Evolutionary conservation across 2,329 filamentous ascomycete species (phyloP).

Genomic region (Penicillium sp.): DNA sequence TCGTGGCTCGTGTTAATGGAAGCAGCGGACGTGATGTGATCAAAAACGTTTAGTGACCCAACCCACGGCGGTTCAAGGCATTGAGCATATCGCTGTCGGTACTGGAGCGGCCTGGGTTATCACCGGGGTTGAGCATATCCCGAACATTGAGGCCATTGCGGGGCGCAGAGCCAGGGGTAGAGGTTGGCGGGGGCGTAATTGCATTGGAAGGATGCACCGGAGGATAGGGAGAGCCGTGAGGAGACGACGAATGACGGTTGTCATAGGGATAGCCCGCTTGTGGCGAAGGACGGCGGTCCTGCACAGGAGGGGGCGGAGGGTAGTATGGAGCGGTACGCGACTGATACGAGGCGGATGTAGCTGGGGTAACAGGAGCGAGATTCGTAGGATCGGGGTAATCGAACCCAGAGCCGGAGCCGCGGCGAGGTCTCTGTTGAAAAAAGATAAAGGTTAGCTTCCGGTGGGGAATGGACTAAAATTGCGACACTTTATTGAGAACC

Average conservation of each 20-base stretch:
- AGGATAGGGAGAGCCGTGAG: conserved; percentile 47
- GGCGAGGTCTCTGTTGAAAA: conserved; percentile 44
- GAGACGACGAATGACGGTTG: conserved; percentile 47
- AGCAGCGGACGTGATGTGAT: neutral
- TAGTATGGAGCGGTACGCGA: conserved; percentile 47
- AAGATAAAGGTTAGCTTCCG: conserved; percentile 18
- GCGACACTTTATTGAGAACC: conserved; percentile 38
- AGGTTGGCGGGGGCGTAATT: conserved; percentile 37
- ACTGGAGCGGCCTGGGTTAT: conserved; percentile 47
- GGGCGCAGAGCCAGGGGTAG: conserved; percentile 37
- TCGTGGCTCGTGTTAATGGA: neutral
- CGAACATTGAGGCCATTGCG: conserved; percentile 53
- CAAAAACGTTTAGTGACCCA: conserved; percentile 32
- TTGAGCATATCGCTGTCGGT: conserved; percentile 58
- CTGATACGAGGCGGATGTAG: conserved; percentile 49
- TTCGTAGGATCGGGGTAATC: conserved; percentile 55
- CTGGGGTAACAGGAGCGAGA: conserved; percentile 53
- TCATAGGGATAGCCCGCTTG: conserved; percentile 51
- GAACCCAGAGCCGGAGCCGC: conserved; percentile 50
- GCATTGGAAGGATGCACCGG: conserved; percentile 39
- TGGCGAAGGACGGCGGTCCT: conserved; percentile 51
- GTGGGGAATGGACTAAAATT: conserved; percentile 4
- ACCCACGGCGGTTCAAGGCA: conserved; percentile 49
- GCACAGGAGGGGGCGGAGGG: conserved; percentile 38
- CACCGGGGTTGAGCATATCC: conserved; percentile 53